Conservation (phyloP, 2,329 filamentous ascomycete species). For the Xylariaceae sp. region DNA sequence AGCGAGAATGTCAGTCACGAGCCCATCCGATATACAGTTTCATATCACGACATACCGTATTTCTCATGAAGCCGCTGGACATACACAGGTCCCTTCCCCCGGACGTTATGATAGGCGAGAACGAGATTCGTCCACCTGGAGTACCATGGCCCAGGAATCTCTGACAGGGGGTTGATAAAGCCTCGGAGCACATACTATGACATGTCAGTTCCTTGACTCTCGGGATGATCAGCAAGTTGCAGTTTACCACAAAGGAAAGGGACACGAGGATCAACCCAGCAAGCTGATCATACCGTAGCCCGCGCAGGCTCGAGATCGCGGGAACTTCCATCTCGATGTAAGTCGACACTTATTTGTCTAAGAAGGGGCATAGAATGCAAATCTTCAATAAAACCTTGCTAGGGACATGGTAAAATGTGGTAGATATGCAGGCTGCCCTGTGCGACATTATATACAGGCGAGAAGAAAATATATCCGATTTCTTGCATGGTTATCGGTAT, state of each 20-base stretch:
- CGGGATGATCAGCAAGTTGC: not conserved
- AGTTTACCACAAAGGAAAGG: not conserved
- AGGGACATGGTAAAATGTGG: no score
- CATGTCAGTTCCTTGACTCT: not conserved
- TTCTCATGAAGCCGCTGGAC: not conserved
- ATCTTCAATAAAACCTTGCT: no score
- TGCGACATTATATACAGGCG: no score
- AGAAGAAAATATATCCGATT: no score
- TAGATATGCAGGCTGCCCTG: no score
- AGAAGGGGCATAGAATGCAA: no score
- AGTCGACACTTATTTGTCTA: no score
- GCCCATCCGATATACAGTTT: not conserved
- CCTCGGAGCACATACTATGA: not conserved
- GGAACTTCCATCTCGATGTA: not conserved
- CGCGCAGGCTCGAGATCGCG: not conserved
- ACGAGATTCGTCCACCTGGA: not conserved
- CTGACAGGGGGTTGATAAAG: not conserved
- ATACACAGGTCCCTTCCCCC: not conserved
- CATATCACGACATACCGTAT: not conserved
- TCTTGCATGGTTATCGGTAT: no score
- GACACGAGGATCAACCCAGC: not conserved
- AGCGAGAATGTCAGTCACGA: not conserved
- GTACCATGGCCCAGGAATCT: slow-evolving; percentile 1
- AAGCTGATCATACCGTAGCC: not conserved
- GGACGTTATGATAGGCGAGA: not conserved